Evolutionary conservation across 2,329 filamentous ascomycete genomes (phyloP).

Genomic region (Penicillium sp.): DNA sequence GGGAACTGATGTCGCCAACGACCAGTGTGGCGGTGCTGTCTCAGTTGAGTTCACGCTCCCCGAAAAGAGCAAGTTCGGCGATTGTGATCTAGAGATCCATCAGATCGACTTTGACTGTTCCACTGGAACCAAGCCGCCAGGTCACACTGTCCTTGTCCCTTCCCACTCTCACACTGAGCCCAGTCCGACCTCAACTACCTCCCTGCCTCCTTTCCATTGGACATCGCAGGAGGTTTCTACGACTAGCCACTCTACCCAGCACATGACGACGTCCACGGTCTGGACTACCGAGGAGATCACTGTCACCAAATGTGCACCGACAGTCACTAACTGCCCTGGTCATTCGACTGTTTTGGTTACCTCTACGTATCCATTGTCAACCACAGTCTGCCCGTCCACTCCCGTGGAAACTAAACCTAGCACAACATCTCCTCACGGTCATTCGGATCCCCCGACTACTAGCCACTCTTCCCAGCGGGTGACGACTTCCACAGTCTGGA

Average conservation of each 20-base stretch:
- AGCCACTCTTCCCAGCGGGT: neutral
- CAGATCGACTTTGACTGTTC: conserved; percentile 19
- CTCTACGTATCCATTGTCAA: conserved; percentile 53
- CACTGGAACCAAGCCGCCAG: conserved; percentile 11
- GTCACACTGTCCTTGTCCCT: neutral
- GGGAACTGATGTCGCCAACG: conserved; percentile 72
- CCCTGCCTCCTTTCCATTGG: neutral
- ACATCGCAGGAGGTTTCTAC: neutral
- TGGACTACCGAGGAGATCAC: conserved; percentile 30
- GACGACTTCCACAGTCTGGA: conserved; percentile 30
- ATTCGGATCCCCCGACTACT: neutral
- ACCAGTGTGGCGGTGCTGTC: conserved; percentile 84
- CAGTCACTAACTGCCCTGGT: conserved; percentile 49
- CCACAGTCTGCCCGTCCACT: conserved; percentile 52
- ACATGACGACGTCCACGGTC: conserved; percentile 26
- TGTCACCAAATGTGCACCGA: conserved; percentile 35
- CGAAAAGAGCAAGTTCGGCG: conserved; percentile 51
- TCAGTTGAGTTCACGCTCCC: conserved; percentile 67
- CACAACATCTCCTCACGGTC: neutral
- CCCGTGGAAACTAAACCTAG: neutral
- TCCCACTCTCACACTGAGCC: neutral
- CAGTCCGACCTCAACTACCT: neutral
- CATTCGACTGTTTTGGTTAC: conserved; percentile 48
- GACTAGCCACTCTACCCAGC: neutral
- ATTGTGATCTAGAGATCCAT: conserved; percentile 62